phyloP scores from a whole-genome alignment of 192 early-diverging fungal species.

The Pecoramyces ruminantium region DNA sequence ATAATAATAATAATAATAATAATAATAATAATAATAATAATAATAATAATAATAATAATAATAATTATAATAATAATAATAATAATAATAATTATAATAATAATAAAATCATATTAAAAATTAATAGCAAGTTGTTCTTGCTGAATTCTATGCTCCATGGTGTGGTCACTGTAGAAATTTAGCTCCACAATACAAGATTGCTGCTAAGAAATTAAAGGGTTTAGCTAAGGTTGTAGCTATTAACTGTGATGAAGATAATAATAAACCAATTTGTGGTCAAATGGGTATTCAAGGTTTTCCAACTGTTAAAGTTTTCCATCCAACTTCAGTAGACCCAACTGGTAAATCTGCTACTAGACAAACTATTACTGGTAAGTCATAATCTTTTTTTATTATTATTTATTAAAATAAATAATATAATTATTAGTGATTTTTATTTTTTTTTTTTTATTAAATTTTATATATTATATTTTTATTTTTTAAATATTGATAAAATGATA shows the following conservation, averaged over 20 bases:
- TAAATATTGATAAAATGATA: too few relatives aligned
- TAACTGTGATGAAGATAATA: slow-evolving; percentile 72
- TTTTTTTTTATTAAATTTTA: too few relatives aligned
- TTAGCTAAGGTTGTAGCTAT: slow-evolving; percentile 75
- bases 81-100: too few relatives aligned
- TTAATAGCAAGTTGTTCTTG: slow-evolving; percentile 52
- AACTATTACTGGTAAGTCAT: slow-evolving; percentile 1
- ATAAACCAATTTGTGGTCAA: slow-evolving; percentile 56
- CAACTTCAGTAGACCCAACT: slow-evolving; percentile 2
- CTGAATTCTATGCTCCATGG: slow-evolving; percentile 94
- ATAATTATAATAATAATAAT: too few relatives aligned
- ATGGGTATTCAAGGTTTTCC: slow-evolving; percentile 78
- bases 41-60: too few relatives aligned
- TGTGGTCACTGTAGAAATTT: slow-evolving; percentile 77
- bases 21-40: too few relatives aligned
- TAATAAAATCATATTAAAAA: too few relatives aligned
- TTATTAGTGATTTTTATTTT: too few relatives aligned
- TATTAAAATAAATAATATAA: too few relatives aligned
- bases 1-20: too few relatives aligned
- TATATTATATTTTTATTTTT: too few relatives aligned
- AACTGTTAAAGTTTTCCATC: slow-evolving; percentile 64
- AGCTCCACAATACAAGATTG: slow-evolving; percentile 78
- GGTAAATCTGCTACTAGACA: slow-evolving; percentile 6
- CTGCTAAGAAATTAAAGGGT: slow-evolving; percentile 64
- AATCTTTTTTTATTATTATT: too few relatives aligned